These are phyloP conservation scores for Colletotrichum coccodes DNA, from an alignment of 2,329 filamentous ascomycete species.

Conservation along the genomic window DNA sequence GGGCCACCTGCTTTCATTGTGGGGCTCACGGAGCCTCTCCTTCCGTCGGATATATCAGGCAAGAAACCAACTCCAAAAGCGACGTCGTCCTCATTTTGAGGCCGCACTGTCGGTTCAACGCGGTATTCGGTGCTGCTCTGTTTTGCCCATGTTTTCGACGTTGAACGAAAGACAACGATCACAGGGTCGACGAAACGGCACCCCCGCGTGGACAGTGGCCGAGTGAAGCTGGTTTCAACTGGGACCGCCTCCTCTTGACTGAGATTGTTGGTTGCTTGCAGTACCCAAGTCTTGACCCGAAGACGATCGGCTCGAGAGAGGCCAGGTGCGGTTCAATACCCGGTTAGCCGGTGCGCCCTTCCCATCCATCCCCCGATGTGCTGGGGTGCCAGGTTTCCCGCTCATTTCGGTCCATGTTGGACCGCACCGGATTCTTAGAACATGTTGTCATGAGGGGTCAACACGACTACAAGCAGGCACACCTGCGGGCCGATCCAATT, in stretches of 20 bases:
- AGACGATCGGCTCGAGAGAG: neutral
- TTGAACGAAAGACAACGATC: neutral
- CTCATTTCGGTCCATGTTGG: constrained; percentile 28
- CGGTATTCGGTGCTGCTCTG: no score
- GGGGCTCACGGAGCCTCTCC: constrained; percentile 17
- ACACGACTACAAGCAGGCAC: neutral
- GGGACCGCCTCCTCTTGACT: neutral
- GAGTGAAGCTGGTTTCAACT: neutral
- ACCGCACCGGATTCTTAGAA: neutral
- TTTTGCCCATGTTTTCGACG: neutral
- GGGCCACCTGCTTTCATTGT: neutral
- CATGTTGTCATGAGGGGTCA: constrained; percentile 19
- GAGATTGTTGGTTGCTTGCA: neutral
- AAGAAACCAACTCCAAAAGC: neutral
- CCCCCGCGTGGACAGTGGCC: neutral
- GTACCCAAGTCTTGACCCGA: neutral
- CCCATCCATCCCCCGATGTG: neutral
- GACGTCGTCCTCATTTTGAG: neutral
- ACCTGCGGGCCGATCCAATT: neutral
- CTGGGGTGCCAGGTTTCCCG: neutral
- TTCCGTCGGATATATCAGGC: neutral
- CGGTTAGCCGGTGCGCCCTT: constrained; percentile 10
- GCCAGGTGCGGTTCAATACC: constrained; percentile 8
- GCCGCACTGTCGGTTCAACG: neutral
- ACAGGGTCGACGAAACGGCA: neutral